Evolutionary conservation across 306 rosid genomes (phyloP).

Genomic region (Phaseolus lunatus): DNA sequence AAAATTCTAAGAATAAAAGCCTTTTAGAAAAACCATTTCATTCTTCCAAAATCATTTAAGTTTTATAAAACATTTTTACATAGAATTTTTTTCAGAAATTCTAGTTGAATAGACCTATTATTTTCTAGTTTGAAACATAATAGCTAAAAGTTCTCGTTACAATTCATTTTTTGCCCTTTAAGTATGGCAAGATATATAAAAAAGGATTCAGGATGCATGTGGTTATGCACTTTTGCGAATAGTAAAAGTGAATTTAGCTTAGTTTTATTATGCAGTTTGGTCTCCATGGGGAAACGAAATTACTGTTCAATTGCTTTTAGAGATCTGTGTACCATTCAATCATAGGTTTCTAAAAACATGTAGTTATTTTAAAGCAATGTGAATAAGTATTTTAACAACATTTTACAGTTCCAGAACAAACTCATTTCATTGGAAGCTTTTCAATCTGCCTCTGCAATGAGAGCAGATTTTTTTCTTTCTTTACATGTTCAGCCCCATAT

Average conservation of each 20-base stretch:
- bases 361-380: neutral
- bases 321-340: neutral
- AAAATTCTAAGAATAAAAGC: too few species aligned
- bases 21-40: too few species aligned
- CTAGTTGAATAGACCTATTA: too few species aligned
- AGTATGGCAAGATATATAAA: neutral
- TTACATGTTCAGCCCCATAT: neutral
- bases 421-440: neutral
- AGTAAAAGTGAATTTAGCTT: constrained; percentile 9
- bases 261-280: neutral
- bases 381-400: neutral
- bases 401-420: constrained; percentile 1
- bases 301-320: neutral
- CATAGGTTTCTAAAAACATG: neutral
- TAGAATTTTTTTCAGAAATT: too few species aligned
- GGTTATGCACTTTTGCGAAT: constrained; percentile 7
- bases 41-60: too few species aligned
- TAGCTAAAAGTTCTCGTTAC: constrained; percentile 2
- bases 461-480: neutral
- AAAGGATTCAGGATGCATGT: neutral
- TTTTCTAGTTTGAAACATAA: neutral
- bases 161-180: constrained; percentile 10
- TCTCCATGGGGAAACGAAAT: constrained; percentile 9
- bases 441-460: constrained; percentile 1
- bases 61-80: too few species aligned